These are phyloP conservation scores for Cryptococcus jaspeensis DNA, from an alignment of 1,284 basidiomycete species.

Conservation along the genomic window DNA sequence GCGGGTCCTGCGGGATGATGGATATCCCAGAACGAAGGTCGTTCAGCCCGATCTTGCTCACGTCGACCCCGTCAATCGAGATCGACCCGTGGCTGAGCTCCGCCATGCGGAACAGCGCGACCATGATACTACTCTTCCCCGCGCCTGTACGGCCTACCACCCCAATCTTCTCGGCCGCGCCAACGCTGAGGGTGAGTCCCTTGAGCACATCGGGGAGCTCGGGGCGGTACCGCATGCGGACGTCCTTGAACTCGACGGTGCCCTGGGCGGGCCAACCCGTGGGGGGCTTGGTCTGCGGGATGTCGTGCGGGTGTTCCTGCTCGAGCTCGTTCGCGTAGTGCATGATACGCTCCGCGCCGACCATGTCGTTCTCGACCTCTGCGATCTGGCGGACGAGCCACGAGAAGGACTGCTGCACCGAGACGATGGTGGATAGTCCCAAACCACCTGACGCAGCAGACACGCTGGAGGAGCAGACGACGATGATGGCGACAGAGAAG, in stretches of 20 bases:
- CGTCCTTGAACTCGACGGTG: conserved; percentile 51
- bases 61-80: conserved; percentile 53
- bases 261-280: conserved; percentile 63
- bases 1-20: conserved; percentile 83
- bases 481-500: conserved; percentile 74
- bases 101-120: conserved; percentile 55
- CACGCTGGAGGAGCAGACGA: conserved; percentile 69
- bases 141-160: conserved; percentile 56
- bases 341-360: conserved; percentile 75
- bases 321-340: conserved; percentile 69
- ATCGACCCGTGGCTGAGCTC: conserved; percentile 53
- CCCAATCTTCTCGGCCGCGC: conserved; percentile 57
- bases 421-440: conserved; percentile 56
- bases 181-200: conserved; percentile 59
- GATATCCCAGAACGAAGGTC: conserved; percentile 54
- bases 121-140: conserved; percentile 63
- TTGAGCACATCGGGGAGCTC: conserved; percentile 57
- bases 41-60: conserved; percentile 56
- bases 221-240: conserved; percentile 54
- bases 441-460: conserved; percentile 71
- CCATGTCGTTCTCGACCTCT: conserved; percentile 90
- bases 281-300: conserved; percentile 61
- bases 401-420: conserved; percentile 59
- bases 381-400: conserved; percentile 81
- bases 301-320: conserved; percentile 72